A percentile compares a stretch with the other conserved stretches of the same genome.
These are phyloP conservation scores for Thalassiosira profunda DNA, from an alignment of 108 stramenopile species.

Conservation along the genomic window DNA sequence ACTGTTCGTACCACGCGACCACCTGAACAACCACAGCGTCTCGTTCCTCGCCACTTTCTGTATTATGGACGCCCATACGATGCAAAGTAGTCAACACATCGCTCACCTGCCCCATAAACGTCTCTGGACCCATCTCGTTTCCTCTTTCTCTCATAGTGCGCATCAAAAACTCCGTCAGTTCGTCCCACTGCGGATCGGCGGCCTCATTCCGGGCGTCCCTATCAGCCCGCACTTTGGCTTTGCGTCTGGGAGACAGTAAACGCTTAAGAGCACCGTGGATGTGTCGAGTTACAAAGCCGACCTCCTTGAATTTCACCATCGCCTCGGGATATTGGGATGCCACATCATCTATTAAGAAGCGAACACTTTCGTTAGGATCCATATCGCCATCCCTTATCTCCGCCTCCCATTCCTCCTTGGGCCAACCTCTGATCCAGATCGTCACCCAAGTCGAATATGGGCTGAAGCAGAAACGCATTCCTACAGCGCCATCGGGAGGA, in stretches of 20 bases:
- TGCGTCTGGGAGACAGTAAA: neutral
- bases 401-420: neutral
- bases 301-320: neutral
- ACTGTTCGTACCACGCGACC: too few relatives aligned
- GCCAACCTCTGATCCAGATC: neutral
- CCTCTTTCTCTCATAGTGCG: too few relatives aligned
- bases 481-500: neutral
- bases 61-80: too few relatives aligned
- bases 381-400: neutral
- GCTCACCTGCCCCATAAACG: too few relatives aligned
- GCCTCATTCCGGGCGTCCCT: neutral
- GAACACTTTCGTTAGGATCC: neutral
- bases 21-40: too few relatives aligned
- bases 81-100: too few relatives aligned
- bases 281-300: neutral
- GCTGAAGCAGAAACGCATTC: neutral
- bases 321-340: neutral
- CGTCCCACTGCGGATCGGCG: too few relatives aligned
- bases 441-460: neutral
- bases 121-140: too few relatives aligned
- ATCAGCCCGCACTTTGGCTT: neutral
- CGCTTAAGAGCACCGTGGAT: conserved; percentile 9
- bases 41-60: too few relatives aligned
- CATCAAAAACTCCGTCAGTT: too few relatives aligned
- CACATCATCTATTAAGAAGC: neutral